Conservation (phyloP, 1,139 yeast species). For the Blastobotrys aristatus region DNA sequence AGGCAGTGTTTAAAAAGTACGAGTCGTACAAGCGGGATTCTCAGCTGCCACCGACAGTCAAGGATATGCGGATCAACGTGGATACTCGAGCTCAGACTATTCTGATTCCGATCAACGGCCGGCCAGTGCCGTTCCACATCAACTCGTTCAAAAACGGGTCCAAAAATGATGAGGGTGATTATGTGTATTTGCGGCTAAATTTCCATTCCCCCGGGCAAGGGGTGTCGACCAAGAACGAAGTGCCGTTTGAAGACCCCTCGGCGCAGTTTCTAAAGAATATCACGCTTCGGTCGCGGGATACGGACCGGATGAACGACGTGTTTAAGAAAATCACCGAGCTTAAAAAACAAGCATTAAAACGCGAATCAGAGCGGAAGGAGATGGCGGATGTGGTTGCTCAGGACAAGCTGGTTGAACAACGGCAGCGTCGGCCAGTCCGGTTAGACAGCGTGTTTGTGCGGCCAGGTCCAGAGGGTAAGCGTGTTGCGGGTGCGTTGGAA, state of each 20-base stretch:
- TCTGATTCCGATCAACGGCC: conserved; percentile 84
- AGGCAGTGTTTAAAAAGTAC: conserved; percentile 79
- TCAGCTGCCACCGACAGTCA: conserved; percentile 78
- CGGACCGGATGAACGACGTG: conserved; percentile 87
- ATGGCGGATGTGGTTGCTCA: conserved; percentile 94
- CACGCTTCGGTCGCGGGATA: conserved; percentile 84
- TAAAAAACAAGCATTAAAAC: conserved; percentile 85
- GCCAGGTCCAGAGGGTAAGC: conserved; percentile 95
- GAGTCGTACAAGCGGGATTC: conserved; percentile 92
- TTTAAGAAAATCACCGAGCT: conserved; percentile 86
- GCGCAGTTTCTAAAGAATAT: conserved; percentile 83
- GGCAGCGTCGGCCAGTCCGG: conserved; percentile 75
- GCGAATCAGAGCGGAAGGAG: conserved; percentile 87
- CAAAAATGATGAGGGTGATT: conserved; percentile 94
- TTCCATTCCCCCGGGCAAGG: conserved; percentile 89
- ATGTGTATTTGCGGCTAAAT: conserved; percentile 81
- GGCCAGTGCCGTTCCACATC: conserved; percentile 97
- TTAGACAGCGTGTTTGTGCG: conserved; percentile 86
- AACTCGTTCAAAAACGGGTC: conserved; percentile 92
- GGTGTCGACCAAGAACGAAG: conserved; percentile 63
- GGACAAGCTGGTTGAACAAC: conserved; percentile 77
- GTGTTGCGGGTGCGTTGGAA: conserved; percentile 85
- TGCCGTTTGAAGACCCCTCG: conserved; percentile 89
- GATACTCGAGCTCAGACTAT: conserved; percentile 87
- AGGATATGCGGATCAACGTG: conserved; percentile 80